Base-by-base conservation (phyloP, 352 stramenopile genomes). In the Phytopythium chamaehyphon region DNA sequence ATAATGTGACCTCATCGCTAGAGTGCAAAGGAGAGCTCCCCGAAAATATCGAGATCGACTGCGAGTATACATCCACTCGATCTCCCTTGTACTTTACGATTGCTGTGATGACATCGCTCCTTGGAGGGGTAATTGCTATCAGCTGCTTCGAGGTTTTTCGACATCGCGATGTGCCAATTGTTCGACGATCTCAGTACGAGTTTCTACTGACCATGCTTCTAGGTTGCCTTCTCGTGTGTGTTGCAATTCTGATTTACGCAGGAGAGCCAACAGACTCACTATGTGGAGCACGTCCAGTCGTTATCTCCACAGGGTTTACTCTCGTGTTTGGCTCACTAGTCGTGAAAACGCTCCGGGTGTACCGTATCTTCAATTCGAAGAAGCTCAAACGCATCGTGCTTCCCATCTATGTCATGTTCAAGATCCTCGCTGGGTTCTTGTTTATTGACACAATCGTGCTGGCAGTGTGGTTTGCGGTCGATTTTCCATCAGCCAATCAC, bases 131-230 rank as follows among this genome's bases (percentile, higher is more conserved):
- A 1, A 36, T 72, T 0, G 6, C 53, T 5, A 39, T 54, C 18
- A 40, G 45, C 5, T 61, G 66, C 7, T 7, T 65, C 6, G 4
- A 70, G 1, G 66, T 83, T 7, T 55, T 63, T 39, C 51, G 59
- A 10, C 36, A 68, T 2, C 72, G 72, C 21, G 48, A 71, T 21
- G 54, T 42, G 1, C 57, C 69, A 0, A 76, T 78, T 37, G 70
- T 81, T 24, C 70, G 70, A 8, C 55, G 72, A 15, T 73, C 69
- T 0, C 80, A 90, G 57, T 86, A 67, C 48, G 71, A 88, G 47
- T 73, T 90, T 24, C 50, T 90, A 0, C 43, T 76, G 16, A 53
- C 73, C 9, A 71, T 88, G 59, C 38, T 90, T 3, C 54, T 71
- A 8, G 80, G 77, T 1, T 73, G 65, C 6, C 55, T 86, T 16